Evolutionary conservation across 306 rosid species (phyloP), one percentile per base, ranked within the genome.

Genomic region (Prunus mongolica): DNA sequence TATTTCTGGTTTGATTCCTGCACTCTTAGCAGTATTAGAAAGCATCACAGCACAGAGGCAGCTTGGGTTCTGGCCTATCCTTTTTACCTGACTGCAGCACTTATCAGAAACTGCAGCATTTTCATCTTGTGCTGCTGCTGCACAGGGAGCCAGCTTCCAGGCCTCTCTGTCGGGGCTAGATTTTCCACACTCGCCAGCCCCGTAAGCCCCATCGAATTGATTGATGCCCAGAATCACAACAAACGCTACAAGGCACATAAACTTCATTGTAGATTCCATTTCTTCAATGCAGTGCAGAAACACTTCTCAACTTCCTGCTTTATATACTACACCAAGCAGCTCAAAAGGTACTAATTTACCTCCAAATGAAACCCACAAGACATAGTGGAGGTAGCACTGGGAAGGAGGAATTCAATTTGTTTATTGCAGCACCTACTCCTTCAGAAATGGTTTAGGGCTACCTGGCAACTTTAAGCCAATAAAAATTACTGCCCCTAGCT

Each of bases 31-130:
- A 1, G 88, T 82, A 11, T 79, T 84, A 2, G 88, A 85, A 60
- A 85, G 84, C 85, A 85, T 78, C 28, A 69, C 83, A 12, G 90
- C 86, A 25, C 86, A 89, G 51, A 89, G 87, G 81, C 89, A 87
- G 58, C 69, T 54, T 5, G 88, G 79, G 68, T 76, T 84, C 60
- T 68, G 80, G 19, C 85, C 87, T 25, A 82, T 27, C 70, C 45
- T 84, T 65, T 84, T 86, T 32, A 84, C 88, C 65, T 84, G 87
- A 56, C 60, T 50, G 69, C 91, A 89, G 68, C 91, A 90, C 65
- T 75, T 77, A 4, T 65, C 30, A 10, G 90, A 86, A 81, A 84
- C 87, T 11, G 64, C 7, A 62, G 78, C 79, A 12, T 77, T 28
- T 69, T 0, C 75, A 69, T 79, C 80, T 27, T 83, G 82, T 13